Evolutionary conservation across 495 filamentous ascomycete genomes (phyloP).

Genomic region (Cladorrhinum samala): DNA sequence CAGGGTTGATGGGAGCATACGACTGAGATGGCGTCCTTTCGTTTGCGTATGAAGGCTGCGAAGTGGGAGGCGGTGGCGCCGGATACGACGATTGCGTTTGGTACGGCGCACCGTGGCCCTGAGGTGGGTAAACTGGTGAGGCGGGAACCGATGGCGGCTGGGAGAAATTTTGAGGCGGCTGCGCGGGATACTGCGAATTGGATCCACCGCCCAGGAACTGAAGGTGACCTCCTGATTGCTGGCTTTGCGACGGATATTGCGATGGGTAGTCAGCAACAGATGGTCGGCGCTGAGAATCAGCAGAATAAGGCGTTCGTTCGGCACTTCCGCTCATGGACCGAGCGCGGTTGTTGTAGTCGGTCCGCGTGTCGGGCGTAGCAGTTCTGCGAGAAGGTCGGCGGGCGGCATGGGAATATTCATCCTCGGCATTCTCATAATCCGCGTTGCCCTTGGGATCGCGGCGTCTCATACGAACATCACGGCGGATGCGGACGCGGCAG

Average conservation of each 20-base stretch:
- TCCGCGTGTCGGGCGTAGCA: slow-evolving; percentile 54
- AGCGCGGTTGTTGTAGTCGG: slow-evolving; percentile 56
- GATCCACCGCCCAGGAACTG: slow-evolving; percentile 26
- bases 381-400: slow-evolving; percentile 48
- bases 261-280: slow-evolving; percentile 48
- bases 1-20: slow-evolving; percentile 23
- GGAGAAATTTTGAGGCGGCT: slow-evolving; percentile 41
- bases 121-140: slow-evolving; percentile 35
- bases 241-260: slow-evolving; percentile 36
- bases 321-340: slow-evolving; percentile 71
- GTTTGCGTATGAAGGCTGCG: slow-evolving; percentile 28
- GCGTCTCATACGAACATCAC: slow-evolving; percentile 95
- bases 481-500: slow-evolving; percentile 91
- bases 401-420: slow-evolving; percentile 40
- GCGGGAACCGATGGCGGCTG: slow-evolving; percentile 43
- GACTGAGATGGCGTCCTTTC: slow-evolving; percentile 25
- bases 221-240: slow-evolving; percentile 29
- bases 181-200: slow-evolving; percentile 26
- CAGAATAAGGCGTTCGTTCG: slow-evolving; percentile 41
- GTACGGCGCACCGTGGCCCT: slow-evolving; percentile 15
- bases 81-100: slow-evolving; percentile 27
- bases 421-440: slow-evolving; percentile 62
- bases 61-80: slow-evolving; percentile 35
- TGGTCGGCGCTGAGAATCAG: slow-evolving; percentile 47
- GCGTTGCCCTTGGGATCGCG: slow-evolving; percentile 70